These are phyloP conservation scores for Globisporangium canariense DNA, from an alignment of 352 stramenopile species.

Conservation along the genomic window DNA sequence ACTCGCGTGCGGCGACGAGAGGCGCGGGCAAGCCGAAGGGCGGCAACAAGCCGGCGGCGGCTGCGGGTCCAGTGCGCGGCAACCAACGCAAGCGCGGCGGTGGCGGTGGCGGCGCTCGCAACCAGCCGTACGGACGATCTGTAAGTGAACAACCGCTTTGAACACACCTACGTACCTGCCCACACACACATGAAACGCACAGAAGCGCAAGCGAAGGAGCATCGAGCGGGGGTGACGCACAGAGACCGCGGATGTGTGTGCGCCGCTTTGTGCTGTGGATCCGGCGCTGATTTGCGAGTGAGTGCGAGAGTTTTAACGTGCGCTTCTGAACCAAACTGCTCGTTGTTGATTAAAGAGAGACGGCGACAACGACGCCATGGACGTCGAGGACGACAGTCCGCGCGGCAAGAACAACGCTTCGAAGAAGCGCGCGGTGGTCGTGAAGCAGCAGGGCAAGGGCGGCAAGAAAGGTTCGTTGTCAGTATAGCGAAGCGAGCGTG, in stretches of 20 bases:
- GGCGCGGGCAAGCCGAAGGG: slow-evolving; percentile 12
- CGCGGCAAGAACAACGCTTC: slow-evolving; percentile 25
- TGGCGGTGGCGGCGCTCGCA: slow-evolving; percentile 33
- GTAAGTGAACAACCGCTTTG: slow-evolving; percentile 43
- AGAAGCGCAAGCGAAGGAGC: slow-evolving; percentile 1
- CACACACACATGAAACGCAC: neutral
- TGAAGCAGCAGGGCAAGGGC: slow-evolving; percentile 39
- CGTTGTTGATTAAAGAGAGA: slow-evolving; percentile 18
- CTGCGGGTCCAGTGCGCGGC: slow-evolving; percentile 51
- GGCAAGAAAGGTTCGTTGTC: slow-evolving; percentile 53
- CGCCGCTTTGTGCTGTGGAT: slow-evolving; percentile 3
- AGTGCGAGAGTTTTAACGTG: slow-evolving; percentile 10
- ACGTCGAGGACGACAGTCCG: slow-evolving; percentile 46
- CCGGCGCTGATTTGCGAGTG: neutral
- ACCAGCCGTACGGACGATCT: slow-evolving; percentile 67
- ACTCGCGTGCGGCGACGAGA: slow-evolving; percentile 45
- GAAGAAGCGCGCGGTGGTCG: slow-evolving; percentile 53
- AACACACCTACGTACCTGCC: slow-evolving; percentile 4
- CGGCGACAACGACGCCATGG: slow-evolving; percentile 50
- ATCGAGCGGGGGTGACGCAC: slow-evolving; percentile 6
- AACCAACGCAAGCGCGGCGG: slow-evolving; percentile 17
- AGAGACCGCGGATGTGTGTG: slow-evolving; percentile 1
- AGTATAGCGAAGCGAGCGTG: slow-evolving; percentile 8
- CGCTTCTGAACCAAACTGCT: slow-evolving; percentile 10
- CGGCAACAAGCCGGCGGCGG: slow-evolving; percentile 10